Evolutionary conservation across 257 asterid genomes (phyloP), one percentile per base, ranked within the genome.

Genomic region (Forsythia suspensa): DNA sequence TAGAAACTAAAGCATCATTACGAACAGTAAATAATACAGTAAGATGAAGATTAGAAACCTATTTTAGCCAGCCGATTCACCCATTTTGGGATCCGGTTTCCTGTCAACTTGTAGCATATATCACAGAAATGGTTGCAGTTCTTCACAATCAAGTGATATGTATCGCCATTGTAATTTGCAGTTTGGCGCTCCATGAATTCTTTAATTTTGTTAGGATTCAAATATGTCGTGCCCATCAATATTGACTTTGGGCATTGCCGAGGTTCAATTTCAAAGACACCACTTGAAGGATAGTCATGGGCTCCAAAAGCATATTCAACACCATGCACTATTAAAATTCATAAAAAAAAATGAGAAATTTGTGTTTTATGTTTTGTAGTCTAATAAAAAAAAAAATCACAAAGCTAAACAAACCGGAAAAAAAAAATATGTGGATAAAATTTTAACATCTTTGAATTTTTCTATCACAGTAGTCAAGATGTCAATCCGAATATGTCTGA

Each of bases 51-150:
- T 39, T 7, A 57, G 42, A 7, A n/a, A 92, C 98, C 98, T 84
- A 94, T 87, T 79, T 85, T 86, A 73, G 98, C 98, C 0, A 94
- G 93, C 37, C 98, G 93, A 77, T 94, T 94, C 37, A 94, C 94
- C 98, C 98, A 94, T 80, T 89, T 90, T 55, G 98, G 98, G 40
- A 91, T 89, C 48, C 80, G 85, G 20, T 84, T 91, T 70, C 94
- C 91, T 0, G 98, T 94, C 85, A 94, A 77, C 85, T 85, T 90
- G 96, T 76, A 77, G 84, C 98, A 91, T 69, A 87, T 79, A 67
- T 86, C 96, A 16, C 89, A 90, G 85, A 94, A 94, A 83, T 94
- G 98, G 88, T 94, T 92, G 89, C 98, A 94, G 82, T 94, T 94
- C 84, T 92, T 94, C 40, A 74, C 84, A 73, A 92, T 82, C 82